Conservation (phyloP, 768 basidiomycete genomes). For the Clavulina sp. region DNA sequence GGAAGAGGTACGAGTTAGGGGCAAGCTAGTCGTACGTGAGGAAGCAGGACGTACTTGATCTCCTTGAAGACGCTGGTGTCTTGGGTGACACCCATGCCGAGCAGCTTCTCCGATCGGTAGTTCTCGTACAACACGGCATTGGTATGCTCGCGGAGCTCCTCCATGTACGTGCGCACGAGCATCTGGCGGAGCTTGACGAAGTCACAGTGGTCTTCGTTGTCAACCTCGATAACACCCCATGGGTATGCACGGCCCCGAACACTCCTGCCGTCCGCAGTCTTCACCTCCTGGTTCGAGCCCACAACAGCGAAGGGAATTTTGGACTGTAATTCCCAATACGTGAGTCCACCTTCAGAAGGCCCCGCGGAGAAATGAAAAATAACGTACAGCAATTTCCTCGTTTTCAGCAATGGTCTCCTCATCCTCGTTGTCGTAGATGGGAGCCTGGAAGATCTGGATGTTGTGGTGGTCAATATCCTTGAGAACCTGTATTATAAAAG, state of each 20-base stretch:
- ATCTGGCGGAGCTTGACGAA: constrained; percentile 99
- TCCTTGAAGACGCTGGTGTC: constrained; percentile 98
- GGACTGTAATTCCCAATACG: constrained; percentile 26
- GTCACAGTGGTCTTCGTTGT: constrained; percentile 98
- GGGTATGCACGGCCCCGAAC: constrained; percentile 94
- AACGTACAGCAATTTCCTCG: constrained; percentile 63
- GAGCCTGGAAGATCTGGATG: constrained; percentile 96
- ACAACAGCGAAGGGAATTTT: constrained; percentile 99
- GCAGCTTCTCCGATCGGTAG: constrained; percentile 90
- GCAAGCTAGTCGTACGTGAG: not conserved
- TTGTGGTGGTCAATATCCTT: constrained; percentile 88
- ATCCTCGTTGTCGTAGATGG: constrained; percentile 94
- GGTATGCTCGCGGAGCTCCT: constrained; percentile 93
- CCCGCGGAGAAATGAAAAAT: not conserved
- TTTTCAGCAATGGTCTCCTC: constrained; percentile 96
- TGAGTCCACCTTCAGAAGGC: not conserved
- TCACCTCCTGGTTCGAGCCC: constrained; percentile 72
- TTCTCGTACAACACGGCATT: constrained; percentile 94
- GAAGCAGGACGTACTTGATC: constrained; percentile 60
- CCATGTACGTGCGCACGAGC: constrained; percentile 99
- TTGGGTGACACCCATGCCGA: constrained; percentile 95
- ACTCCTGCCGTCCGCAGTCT: constrained; percentile 71
- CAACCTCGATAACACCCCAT: constrained; percentile 98
- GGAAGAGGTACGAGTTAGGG: constrained; percentile 3
- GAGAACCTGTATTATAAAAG: constrained; percentile 72